Evolutionary conservation across 768 basidiomycete species (phyloP).

Genomic region (Leccinum incarnatum): DNA sequence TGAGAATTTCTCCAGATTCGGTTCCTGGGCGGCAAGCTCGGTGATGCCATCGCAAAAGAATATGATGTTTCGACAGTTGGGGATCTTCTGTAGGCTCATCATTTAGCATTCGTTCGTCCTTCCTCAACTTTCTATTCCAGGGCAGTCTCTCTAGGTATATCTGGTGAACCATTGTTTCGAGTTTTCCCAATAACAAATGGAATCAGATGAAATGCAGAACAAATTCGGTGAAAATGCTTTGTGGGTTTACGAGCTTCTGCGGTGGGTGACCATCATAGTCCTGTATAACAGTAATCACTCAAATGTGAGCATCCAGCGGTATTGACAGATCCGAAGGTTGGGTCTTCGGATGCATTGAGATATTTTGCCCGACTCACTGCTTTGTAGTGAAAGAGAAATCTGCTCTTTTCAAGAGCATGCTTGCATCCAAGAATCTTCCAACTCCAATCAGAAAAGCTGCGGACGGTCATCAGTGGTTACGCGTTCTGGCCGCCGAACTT

Average conservation of each 20-base stretch:
- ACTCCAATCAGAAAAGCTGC: constrained; percentile 68
- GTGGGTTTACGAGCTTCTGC: constrained; percentile 90
- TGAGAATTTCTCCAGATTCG: constrained; percentile 61
- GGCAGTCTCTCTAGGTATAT: constrained; percentile 54
- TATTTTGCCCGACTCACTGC: neutral
- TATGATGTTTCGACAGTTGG: constrained; percentile 88
- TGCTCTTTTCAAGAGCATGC: constrained; percentile 83
- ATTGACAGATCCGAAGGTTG: constrained; percentile 87
- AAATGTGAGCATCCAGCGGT: constrained; percentile 46
- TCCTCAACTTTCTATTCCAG: constrained; percentile 33
- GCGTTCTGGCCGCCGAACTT: constrained; percentile 88
- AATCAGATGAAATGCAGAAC: constrained; percentile 68
- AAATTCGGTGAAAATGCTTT: constrained; percentile 80
- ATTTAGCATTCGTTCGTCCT: neutral
- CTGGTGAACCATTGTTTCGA: neutral
- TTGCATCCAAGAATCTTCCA: constrained; percentile 92
- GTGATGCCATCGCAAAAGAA: constrained; percentile 79
- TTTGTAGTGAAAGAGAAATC: constrained; percentile 80
- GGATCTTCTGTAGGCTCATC: constrained; percentile 73
- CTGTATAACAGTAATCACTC: neutral
- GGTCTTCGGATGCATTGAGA: constrained; percentile 1
- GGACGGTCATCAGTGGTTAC: constrained; percentile 88
- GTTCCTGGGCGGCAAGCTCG: constrained; percentile 93
- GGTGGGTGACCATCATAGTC: constrained; percentile 45
- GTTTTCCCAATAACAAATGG: constrained; percentile 5